Percentiles rank a stretch among this genome's conserved stretches.
Conservation (phyloP, 129 eudicot species). For the Flaveria brownii region DNA sequence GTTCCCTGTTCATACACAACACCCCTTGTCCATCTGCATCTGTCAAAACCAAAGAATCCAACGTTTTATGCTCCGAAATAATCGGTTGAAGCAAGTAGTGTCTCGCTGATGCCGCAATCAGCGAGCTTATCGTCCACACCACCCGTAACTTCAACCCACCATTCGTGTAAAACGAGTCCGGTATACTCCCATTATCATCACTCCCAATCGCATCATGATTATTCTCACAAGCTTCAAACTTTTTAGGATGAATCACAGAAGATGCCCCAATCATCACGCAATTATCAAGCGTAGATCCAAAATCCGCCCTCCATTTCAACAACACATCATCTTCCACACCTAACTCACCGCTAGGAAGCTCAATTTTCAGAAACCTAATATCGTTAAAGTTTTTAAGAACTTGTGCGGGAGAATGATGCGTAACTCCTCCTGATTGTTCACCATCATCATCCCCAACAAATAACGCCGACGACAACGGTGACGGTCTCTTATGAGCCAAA, state of each 20-base stretch:
- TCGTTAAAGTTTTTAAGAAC: constrained; percentile 67
- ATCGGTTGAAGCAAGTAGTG: constrained; percentile 79
- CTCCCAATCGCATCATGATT: not conserved
- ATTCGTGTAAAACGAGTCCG: constrained; percentile 83
- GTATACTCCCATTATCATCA: constrained; percentile 83
- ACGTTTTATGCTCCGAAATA: constrained; percentile 68
- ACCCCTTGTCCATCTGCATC: constrained; percentile 93
- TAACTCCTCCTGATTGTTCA: constrained; percentile 44
- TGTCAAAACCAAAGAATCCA: constrained; percentile 57
- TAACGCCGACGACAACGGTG: constrained; percentile 6
- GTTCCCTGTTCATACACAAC: constrained; percentile 84
- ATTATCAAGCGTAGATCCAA: constrained; percentile 81
- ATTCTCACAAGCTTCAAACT: not conserved
- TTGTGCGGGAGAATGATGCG: constrained; percentile 83
- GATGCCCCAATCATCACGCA: constrained; percentile 92
- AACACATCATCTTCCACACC: constrained; percentile 73
- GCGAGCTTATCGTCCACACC: constrained; percentile 87
- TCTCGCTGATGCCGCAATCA: constrained; percentile 86
- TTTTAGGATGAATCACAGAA: constrained; percentile 40
- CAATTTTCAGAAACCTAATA: constrained; percentile 50
- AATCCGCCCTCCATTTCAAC: constrained; percentile 80
- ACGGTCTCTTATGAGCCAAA: constrained; percentile 36
- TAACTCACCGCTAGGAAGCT: constrained; percentile 80
- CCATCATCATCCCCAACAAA: constrained; percentile 15
- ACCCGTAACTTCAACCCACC: constrained; percentile 86